phyloP scores from a whole-genome alignment of 345 rosid genomes.

The Laguncularia racemosa region DNA sequence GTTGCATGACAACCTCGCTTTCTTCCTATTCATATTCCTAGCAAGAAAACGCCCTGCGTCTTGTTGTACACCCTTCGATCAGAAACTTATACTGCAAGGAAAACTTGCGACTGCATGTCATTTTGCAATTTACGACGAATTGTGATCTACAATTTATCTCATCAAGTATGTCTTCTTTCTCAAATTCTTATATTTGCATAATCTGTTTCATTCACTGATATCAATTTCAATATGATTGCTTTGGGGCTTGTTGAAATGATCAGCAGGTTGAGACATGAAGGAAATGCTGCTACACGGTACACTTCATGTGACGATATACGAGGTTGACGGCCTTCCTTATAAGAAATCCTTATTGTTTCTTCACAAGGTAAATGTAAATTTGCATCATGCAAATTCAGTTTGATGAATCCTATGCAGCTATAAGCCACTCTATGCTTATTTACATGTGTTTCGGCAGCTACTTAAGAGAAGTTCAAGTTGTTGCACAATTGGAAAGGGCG shows the following conservation, averaged over 20 bases:
- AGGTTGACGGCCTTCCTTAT: slow-evolving; percentile 20
- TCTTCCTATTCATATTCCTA: too few species aligned
- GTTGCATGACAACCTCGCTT: too few species aligned
- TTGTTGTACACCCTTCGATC: too few species aligned
- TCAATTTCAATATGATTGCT: too few species aligned
- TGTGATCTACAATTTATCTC: too few species aligned
- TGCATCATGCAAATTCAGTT: neutral
- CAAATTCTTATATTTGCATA: too few species aligned
- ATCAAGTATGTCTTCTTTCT: too few species aligned
- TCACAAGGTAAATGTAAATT: slow-evolving; percentile 29
- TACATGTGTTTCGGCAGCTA: slow-evolving; percentile 13
- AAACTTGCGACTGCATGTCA: too few species aligned
- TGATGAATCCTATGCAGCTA: neutral
- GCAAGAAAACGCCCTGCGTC: too few species aligned
- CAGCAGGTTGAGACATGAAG: slow-evolving; percentile 14
- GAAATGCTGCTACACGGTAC: slow-evolving; percentile 37
- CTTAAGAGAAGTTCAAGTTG: slow-evolving; percentile 16
- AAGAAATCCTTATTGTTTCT: slow-evolving; percentile 19
- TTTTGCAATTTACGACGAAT: too few species aligned
- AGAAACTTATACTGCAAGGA: too few species aligned
- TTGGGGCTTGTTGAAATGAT: neutral
- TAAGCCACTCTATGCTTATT: neutral
- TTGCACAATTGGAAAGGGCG: slow-evolving; percentile 21
- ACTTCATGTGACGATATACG: slow-evolving; percentile 36
- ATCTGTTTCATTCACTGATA: too few species aligned